Percentiles rank a stretch among this genome's conserved stretches.
phyloP scores from a whole-genome alignment of 2,329 filamentous ascomycete genomes.

The Stenocarpella maydis region DNA sequence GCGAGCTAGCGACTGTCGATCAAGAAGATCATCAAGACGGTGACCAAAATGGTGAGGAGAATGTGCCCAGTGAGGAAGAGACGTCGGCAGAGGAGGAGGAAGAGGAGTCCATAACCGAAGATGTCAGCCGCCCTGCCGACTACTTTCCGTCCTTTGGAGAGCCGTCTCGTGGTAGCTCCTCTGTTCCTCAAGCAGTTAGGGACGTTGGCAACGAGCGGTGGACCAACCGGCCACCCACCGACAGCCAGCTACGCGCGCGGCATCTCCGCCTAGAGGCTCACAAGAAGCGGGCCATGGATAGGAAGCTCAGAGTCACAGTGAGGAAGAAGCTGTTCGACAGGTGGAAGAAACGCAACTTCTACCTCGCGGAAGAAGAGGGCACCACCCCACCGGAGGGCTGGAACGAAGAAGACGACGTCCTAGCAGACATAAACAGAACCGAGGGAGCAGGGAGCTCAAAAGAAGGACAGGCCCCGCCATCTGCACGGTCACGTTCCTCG shows the following conservation, averaged over 20 bases:
- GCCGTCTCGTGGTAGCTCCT: constrained; percentile 14
- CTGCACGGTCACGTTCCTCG: constrained; percentile 73
- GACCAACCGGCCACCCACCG: constrained; percentile 46
- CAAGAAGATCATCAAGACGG: constrained; percentile 30
- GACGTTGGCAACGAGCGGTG: constrained; percentile 41
- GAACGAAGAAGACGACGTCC: constrained; percentile 66
- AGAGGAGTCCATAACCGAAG: constrained; percentile 33
- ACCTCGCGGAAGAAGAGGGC: constrained; percentile 86
- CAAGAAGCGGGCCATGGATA: constrained; percentile 49
- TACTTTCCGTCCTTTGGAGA: constrained; percentile 14
- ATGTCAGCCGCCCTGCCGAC: constrained; percentile 25
- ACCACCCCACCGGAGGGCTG: constrained; percentile 70
- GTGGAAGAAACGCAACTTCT: constrained; percentile 81
- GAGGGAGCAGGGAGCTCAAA: constrained; percentile 54
- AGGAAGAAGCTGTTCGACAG: constrained; percentile 70
- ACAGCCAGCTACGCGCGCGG: constrained; percentile 52
- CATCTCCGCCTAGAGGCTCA: constrained; percentile 45
- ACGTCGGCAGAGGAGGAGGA: constrained; percentile 37
- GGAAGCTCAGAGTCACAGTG: constrained; percentile 50
- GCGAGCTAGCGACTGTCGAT: constrained; percentile 21
- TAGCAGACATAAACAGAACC: constrained; percentile 49
- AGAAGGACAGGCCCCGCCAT: constrained; percentile 48
- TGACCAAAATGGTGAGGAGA: constrained; percentile 28
- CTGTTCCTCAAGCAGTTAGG: constrained; percentile 16
- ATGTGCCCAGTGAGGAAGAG: constrained; percentile 32